Conservation (phyloP, 768 basidiomycete species). For the Pseudohyphozyma bogoriensis region DNA sequence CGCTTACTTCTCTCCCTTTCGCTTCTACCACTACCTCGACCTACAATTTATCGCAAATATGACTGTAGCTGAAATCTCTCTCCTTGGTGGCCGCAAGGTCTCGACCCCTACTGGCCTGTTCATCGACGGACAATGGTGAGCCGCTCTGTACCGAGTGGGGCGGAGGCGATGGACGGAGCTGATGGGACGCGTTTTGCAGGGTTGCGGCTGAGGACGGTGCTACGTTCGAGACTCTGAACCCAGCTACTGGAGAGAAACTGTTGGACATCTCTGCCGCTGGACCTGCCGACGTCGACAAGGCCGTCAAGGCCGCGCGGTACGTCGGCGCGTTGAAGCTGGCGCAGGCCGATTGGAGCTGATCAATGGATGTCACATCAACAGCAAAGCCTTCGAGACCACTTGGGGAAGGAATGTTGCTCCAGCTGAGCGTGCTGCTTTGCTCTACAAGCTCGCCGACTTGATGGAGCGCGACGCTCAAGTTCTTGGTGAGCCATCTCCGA, state of each 20-base stretch:
- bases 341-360: neutral
- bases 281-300: constrained; percentile 30
- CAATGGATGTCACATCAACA: too few species aligned
- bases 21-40: too few species aligned
- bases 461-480: constrained; percentile 36
- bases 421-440: constrained; percentile 34
- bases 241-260: constrained; percentile 64
- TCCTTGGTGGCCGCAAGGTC: constrained; percentile 8
- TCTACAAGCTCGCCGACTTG: constrained; percentile 29
- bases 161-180: too few species aligned
- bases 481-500: too few species aligned
- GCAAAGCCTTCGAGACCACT: constrained; percentile 39
- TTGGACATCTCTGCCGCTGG: constrained; percentile 58
- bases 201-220: constrained; percentile 2
- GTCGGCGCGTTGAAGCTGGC: neutral
- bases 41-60: too few species aligned
- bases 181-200: too few species aligned
- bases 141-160: constrained; percentile 77
- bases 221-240: constrained; percentile 51
- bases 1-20: too few species aligned
- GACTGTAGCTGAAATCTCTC: neutral
- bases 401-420: constrained; percentile 39
- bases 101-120: constrained; percentile 69
- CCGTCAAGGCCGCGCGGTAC: constrained; percentile 34
- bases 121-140: too few species aligned